Base-by-base conservation (phyloP, 805 yeast genomes). In the Saccharomyces kudriavzevii region DNA sequence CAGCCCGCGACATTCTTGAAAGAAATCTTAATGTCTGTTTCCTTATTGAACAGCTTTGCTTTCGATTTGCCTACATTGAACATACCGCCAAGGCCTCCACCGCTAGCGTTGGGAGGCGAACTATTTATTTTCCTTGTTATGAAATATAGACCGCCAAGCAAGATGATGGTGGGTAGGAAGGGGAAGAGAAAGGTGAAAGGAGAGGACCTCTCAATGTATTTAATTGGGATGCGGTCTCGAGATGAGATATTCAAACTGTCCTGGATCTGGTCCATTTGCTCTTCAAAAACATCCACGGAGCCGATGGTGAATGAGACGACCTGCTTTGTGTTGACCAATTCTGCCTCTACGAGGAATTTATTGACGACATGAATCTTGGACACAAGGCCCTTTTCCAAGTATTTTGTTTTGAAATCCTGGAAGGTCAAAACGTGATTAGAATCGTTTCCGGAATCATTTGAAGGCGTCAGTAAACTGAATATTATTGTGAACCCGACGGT, bases 1-100 rank as follows among this genome's bases (percentile, higher is more conserved):
- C 92, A 86, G 26, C 97, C 97, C 0, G 97, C 97, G 52, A 90
- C 97, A 66, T 91, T 96, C 57, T 82, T 83, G 67, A 91, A 90
- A 58, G 81, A 83, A 49, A 88, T 83, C 63, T 87, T 87, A 56
- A 90, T 87, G 57, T 87, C 90, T 4, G 86, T 83, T 61, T 87
- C 92, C 61, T 87, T 88, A 70, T 89, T 87, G 74, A 86, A 89
- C 55, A 82, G 74, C 69, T 87, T 87, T 40, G 94, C 94, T 60
- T 81, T 84, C 17, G 88, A 81, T 67, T 87, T 87, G 28, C 92
- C 90, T 49, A 85, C 83, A 53, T 85, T 84, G 67, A 89, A 86
- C 51, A 87, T 76, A 22, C 90, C 89, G 20, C 84, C 82, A 52
- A 78, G 70, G 25, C 84, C 84, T 52, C 82, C 81, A 20, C 77